Evolutionary conservation across 352 stramenopile genomes (phyloP), one percentile per base, ranked within the genome.

Genomic region (Phytophthora multivora): DNA sequence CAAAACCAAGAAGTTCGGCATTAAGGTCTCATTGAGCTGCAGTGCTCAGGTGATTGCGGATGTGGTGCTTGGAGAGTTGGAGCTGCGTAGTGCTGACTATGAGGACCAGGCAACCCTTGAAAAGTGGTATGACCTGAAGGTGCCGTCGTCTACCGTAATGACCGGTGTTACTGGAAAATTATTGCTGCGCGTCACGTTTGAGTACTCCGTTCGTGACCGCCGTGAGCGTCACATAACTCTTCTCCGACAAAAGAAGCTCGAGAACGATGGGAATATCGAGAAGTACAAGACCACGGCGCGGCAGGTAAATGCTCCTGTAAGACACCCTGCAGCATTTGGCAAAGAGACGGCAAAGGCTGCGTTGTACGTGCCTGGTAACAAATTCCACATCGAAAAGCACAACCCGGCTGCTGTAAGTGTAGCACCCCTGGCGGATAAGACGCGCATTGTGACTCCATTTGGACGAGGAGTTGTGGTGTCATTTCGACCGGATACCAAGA

Each of bases 351-450:
- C 77, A 15, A 69, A 59, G 26, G 69, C 84, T 49, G 80, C 76
- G 30, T 62, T 95, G 35, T 93, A 95, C 50, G 73, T 95, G 43
- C 86, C 86, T 19, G 83, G 86, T 16, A 89, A 89, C 62, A 73
- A 71, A 52, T 95, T 95, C 49, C 68, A 59, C n/a, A 47, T 66
- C 8, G 75, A 88, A 6, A 60, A 62, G n/a, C 79, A 91, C 55
- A 80, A 92, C 43, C 84, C 86, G 11, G 86, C 54, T 31, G 80
- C 86, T 3, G 79, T 95, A 30, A 78, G 69, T 31, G 66, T 85
- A 2, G 70, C 78, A 13, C 86, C 86, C 21, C 51, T 95, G 12
- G 70, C 84, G 0, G 86, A 95, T 59, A 93, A 91, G 56, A 84
- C 72, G 19, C 85, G 85, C 33, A 73, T 92, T 47, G 73, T 88